Evolutionary conservation across 805 yeast genomes (phyloP), one percentile per base, ranked within the genome.

Genomic region (Pichia thaimueangensis): DNA sequence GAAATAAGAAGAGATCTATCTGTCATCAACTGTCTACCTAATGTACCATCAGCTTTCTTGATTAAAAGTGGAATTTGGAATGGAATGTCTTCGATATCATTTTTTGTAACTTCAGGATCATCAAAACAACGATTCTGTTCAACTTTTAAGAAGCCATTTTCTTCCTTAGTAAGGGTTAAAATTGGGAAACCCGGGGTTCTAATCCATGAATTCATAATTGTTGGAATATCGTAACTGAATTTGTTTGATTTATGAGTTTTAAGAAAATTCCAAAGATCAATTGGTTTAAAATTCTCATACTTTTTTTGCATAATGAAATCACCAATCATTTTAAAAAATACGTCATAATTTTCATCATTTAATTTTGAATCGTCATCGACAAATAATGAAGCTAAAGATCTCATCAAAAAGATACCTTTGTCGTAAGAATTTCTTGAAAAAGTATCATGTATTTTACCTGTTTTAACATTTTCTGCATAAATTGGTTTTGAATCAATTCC

Each of bases 131-230:
- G 53, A 45, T 67, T 70, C 51, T 71, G 75, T 35, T 57, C 68
- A 24, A 79, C 57, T 23, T 59, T 56, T 47, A 78, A 58, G 3
- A 54, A 54, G 9, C 60, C 69, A 11, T 60, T 57, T 43, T 67
- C 64, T 7, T 57, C 42, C 9, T 42, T 43, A 6, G 57, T 59
- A 13, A 82, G 86, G 30, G 68, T 62, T 22, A 86, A 52, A 17
- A 81, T 65, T 3, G 95, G 95, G 63, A 69, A 72, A 1, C 89
- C 88, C 0, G 80, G 69, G 12, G 70, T 58, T 52, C 75, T 69
- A 2, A 73, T 60, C 88, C 87, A 82, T 1, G 85, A 71, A 47
- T 74, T 71, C 47, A 73, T 63, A 40, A 80, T 74, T 0, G 71
- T 62, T 19, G 70, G 59, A n/a, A 78, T 51, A 51, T 78, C 80